These are phyloP conservation scores for Eragrostis tef DNA, from an alignment of 202 grass and related monocot species.

Conservation along the genomic window DNA sequence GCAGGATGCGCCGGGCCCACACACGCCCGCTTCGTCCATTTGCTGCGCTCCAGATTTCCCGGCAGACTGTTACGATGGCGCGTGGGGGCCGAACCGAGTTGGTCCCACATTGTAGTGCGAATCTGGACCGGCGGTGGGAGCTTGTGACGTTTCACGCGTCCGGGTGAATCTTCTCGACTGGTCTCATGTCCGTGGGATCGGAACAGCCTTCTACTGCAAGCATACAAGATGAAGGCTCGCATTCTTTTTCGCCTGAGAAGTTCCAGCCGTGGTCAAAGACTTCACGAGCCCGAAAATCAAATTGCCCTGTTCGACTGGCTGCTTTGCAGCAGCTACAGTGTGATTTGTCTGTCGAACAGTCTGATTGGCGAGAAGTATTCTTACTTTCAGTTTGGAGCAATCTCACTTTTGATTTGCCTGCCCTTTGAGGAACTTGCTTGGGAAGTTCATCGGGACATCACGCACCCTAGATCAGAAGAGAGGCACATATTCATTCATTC, in stretches of 20 bases:
- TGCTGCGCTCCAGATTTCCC: constrained; percentile 8
- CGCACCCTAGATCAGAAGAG: not conserved
- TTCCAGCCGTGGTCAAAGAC: not conserved
- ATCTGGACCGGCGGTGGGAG: not conserved
- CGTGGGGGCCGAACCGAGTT: not conserved
- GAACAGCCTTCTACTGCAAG: constrained; percentile 5
- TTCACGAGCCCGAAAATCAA: not conserved
- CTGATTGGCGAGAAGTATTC: not conserved
- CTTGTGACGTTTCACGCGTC: not conserved
- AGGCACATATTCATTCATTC: not conserved
- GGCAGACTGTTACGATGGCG: not conserved
- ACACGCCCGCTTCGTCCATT: not conserved
- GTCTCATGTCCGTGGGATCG: constrained; percentile 17
- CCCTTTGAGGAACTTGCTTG: not conserved
- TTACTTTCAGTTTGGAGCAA: not conserved
- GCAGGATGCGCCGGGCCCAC: constrained; percentile 6
- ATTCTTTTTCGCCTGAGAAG: not conserved
- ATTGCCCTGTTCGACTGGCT: too few relatives aligned
- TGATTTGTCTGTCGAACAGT: too few relatives aligned
- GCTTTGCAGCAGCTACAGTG: too few relatives aligned
- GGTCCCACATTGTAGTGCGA: not conserved
- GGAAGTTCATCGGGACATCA: not conserved
- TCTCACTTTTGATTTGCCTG: not conserved
- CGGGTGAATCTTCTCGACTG: constrained; percentile 22
- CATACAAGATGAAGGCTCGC: not conserved